phyloP scores from a whole-genome alignment of 2,329 filamentous ascomycete genomes.

The Xylariaceae sp. region DNA sequence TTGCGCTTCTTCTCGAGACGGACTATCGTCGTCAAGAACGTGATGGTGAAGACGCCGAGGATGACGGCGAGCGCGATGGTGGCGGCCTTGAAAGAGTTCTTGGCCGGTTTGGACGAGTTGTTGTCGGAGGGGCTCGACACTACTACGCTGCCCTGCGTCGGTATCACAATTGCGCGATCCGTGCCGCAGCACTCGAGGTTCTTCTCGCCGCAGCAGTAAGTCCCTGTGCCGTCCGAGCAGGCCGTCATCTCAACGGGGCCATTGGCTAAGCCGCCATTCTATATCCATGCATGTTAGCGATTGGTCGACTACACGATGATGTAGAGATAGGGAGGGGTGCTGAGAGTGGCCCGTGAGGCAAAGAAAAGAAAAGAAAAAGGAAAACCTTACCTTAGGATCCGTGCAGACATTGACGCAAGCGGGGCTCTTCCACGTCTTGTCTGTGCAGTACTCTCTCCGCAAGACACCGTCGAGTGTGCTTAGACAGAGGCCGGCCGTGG shows the following conservation, averaged over 20 bases:
- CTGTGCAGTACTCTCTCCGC: conserved; percentile 29
- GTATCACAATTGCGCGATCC: conserved; percentile 18
- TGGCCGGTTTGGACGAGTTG: conserved; percentile 25
- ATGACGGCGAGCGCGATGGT: conserved; percentile 25
- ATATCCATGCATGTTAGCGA: conserved; percentile 1
- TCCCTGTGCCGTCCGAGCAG: conserved; percentile 25
- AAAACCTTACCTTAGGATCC: conserved; percentile 14
- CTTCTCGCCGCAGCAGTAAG: conserved; percentile 29
- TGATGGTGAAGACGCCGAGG: conserved; percentile 17
- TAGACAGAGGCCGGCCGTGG: conserved; percentile 26
- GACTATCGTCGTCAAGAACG: conserved; percentile 17
- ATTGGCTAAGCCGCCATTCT: conserved; percentile 25
- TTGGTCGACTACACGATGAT: not conserved
- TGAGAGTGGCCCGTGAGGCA: no score
- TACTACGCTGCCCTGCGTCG: conserved; percentile 21
- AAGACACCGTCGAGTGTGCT: conserved; percentile 17
- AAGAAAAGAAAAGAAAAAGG: no score
- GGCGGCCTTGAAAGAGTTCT: conserved; percentile 18
- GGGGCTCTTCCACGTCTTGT: conserved; percentile 28
- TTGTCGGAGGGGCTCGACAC: no score
- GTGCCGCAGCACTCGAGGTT: conserved; percentile 30
- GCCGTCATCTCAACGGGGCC: conserved; percentile 23
- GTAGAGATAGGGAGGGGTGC: no score
- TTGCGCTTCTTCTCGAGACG: conserved; percentile 21
- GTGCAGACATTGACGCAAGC: conserved; percentile 29